Percentiles rank a stretch among this genome's conserved stretches.
These are phyloP conservation scores for Blastobotrys apis DNA, from an alignment of 1,139 yeast genomes.

Conservation along the genomic window DNA sequence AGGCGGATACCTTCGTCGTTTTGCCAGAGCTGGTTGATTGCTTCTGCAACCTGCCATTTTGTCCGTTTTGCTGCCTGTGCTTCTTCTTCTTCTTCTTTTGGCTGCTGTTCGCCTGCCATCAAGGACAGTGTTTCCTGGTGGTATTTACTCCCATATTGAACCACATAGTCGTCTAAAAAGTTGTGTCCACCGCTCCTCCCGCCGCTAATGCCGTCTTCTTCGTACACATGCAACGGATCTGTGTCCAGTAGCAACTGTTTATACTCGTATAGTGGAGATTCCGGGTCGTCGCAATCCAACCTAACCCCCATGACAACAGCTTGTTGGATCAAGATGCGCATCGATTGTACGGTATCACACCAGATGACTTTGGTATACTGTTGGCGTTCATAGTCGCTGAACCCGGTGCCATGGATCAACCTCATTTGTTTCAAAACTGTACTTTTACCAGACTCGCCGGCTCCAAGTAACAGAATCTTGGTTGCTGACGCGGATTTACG, in stretches of 20 bases:
- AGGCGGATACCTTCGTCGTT: conserved; percentile 61
- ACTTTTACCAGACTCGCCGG: conserved; percentile 96
- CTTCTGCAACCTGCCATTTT: conserved; percentile 55
- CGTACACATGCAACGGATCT: conserved; percentile 16
- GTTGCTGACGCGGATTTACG: conserved; percentile 45
- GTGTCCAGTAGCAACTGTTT: conserved; percentile 16
- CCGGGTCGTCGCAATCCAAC: conserved; percentile 24
- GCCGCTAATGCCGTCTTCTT: conserved; percentile 8
- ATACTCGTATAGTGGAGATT: conserved; percentile 16
- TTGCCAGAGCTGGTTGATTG: conserved; percentile 64
- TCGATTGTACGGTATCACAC: conserved; percentile 87
- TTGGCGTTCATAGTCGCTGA: conserved; percentile 68
- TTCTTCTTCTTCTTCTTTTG: conserved; percentile 1
- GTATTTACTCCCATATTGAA: conserved; percentile 11
- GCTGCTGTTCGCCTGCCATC: conserved; percentile 4
- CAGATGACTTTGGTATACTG: conserved; percentile 90
- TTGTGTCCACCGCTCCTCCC: background rate
- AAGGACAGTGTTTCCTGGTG: conserved; percentile 4
- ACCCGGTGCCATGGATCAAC: conserved; percentile 81
- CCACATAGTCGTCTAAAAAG: conserved; percentile 11
- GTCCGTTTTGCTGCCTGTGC: conserved; percentile 10
- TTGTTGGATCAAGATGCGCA: conserved; percentile 67
- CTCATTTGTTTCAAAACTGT: conserved; percentile 93
- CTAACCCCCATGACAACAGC: conserved; percentile 26
- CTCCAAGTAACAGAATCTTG: conserved; percentile 73